Evolutionary conservation across 192 early-diverging fungal genomes (phyloP).

Genomic region (Umbelopsis ramanniana): DNA sequence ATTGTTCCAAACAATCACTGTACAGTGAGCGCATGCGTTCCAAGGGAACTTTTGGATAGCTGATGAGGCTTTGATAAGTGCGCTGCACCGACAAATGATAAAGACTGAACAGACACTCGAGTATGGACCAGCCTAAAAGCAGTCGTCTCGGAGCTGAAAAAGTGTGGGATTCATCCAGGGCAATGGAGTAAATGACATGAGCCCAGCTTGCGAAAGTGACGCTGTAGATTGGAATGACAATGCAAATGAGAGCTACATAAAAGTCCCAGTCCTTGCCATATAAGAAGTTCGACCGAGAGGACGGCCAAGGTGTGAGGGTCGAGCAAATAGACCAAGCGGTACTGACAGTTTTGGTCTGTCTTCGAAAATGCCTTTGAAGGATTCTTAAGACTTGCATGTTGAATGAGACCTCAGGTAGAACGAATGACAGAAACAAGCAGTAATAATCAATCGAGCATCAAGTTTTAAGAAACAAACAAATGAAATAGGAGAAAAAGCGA

Average conservation of each 20-base stretch:
- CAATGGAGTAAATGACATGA: slow-evolving; percentile 5
- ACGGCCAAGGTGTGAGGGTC: slow-evolving; percentile 7
- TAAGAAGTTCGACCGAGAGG: not conserved
- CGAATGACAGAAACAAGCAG: not conserved
- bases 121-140: slow-evolving; percentile 7
- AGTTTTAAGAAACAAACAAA: not conserved
- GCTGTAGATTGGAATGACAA: slow-evolving; percentile 15
- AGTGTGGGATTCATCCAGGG: not conserved
- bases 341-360: slow-evolving; percentile 1
- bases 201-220: not conserved
- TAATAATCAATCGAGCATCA: not conserved
- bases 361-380: not conserved
- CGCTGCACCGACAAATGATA: not conserved
- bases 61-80: slow-evolving; percentile 4
- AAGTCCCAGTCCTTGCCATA: slow-evolving; percentile 18
- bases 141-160: slow-evolving; percentile 10
- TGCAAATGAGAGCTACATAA: not conserved
- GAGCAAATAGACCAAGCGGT: not conserved
- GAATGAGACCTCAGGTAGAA: not conserved
- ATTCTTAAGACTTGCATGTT: not conserved
- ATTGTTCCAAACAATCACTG: not conserved
- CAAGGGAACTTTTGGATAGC: slow-evolving; percentile 9
- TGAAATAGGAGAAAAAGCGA: not conserved
- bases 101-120: not conserved
- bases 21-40: slow-evolving; percentile 13